phyloP scores from a whole-genome alignment of 2,329 filamentous ascomycete species.

The Aspergillus luchuensis region DNA sequence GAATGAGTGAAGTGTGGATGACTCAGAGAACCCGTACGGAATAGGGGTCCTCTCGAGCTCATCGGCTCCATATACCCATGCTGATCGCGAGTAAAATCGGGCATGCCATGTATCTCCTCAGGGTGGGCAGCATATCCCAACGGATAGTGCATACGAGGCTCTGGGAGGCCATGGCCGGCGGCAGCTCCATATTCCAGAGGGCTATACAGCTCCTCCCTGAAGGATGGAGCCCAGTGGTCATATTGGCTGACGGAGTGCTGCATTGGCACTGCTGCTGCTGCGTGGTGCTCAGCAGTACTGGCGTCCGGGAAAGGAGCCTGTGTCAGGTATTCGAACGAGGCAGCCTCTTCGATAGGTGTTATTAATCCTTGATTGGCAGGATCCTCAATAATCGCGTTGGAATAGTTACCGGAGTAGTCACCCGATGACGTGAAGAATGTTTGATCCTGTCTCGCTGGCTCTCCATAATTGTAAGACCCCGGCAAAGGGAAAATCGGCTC shows the following conservation, averaged over 20 bases:
- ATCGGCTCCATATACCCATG: conserved; percentile 23
- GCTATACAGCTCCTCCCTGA: conserved; percentile 38
- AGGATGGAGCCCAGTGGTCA: conserved; percentile 35
- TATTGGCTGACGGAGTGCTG: conserved; percentile 26
- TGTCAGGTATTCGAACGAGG: conserved; percentile 35
- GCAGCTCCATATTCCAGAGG: conserved; percentile 33
- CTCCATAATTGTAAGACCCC: conserved; percentile 33
- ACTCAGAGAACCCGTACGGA: conserved; percentile 36
- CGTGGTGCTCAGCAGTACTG: conserved; percentile 26
- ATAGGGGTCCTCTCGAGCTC: conserved; percentile 25
- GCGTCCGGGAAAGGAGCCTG: conserved; percentile 28
- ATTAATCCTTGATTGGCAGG: conserved; percentile 31
- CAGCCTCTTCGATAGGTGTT: conserved; percentile 33
- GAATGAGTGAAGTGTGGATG: conserved; percentile 29
- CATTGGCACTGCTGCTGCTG: conserved; percentile 23
- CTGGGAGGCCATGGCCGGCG: conserved; percentile 27
- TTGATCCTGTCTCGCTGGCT: conserved; percentile 29
- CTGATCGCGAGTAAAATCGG: conserved; percentile 19
- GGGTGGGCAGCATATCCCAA: conserved; percentile 30
- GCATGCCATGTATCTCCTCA: conserved; percentile 29
- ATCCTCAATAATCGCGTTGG: conserved; percentile 31
- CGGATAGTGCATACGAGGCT: conserved; percentile 31
- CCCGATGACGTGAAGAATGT: conserved; percentile 29
- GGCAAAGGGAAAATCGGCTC: conserved; percentile 32
- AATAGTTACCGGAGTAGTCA: conserved; percentile 34